Evolutionary conservation across 768 basidiomycete genomes (phyloP).

Genomic region (Boletales sp.): DNA sequence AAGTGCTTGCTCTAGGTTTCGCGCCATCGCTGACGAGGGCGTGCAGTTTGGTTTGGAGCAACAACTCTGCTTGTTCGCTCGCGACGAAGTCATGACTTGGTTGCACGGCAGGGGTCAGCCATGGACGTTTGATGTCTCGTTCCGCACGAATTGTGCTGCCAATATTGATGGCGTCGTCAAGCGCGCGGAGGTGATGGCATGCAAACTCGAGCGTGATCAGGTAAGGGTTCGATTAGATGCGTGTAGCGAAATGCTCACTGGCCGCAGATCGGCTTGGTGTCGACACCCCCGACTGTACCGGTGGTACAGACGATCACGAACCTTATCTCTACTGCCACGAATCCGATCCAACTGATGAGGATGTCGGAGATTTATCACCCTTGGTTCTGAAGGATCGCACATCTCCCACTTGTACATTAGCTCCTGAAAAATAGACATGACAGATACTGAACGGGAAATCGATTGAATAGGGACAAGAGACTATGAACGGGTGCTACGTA

Average conservation of each 20-base stretch:
- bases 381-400: slow-evolving; percentile 57
- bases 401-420: slow-evolving; percentile 1
- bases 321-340: slow-evolving; percentile 82
- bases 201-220: slow-evolving; percentile 82
- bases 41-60: slow-evolving; percentile 86
- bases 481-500: slow-evolving; percentile 39
- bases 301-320: slow-evolving; percentile 81
- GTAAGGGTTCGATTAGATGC: slow-evolving; percentile 34
- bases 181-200: slow-evolving; percentile 79
- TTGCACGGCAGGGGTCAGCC: slow-evolving; percentile 54
- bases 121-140: slow-evolving; percentile 53
- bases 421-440: not conserved
- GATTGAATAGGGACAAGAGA: not conserved
- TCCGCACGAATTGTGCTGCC: slow-evolving; percentile 56
- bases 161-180: slow-evolving; percentile 72
- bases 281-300: slow-evolving; percentile 33
- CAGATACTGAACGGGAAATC: not conserved
- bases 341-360: slow-evolving; percentile 78
- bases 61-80: slow-evolving; percentile 84
- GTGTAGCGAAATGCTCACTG: slow-evolving; percentile 2
- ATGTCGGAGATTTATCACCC: slow-evolving; percentile 85
- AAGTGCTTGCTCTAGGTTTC: slow-evolving; percentile 13
- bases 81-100: slow-evolving; percentile 90
- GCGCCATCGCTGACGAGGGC: not conserved
- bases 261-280: slow-evolving; percentile 20